phyloP scores from a whole-genome alignment of 169 alveolate genomes.

The Cytauxzoon felis region DNA sequence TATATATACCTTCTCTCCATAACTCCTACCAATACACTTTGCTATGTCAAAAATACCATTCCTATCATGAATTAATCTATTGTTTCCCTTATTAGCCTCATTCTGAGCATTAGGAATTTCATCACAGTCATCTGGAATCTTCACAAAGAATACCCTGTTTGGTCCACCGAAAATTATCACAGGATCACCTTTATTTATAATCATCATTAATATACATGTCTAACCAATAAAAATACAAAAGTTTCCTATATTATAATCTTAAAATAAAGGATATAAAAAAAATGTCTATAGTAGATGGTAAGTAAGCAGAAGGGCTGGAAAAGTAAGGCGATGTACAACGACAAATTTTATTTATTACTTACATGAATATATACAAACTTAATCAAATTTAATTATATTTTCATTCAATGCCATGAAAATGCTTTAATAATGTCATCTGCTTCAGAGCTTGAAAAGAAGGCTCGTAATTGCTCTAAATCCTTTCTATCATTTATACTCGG shows the following conservation, averaged over 20 bases:
- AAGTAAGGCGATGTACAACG: too few species aligned
- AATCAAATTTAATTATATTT: not conserved
- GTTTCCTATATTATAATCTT: not conserved
- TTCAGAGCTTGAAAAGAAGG: slow-evolving; percentile 60
- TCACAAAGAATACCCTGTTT: slow-evolving; percentile 13
- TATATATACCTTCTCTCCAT: slow-evolving; percentile 51
- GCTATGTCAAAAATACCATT: slow-evolving; percentile 55
- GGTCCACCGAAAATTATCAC: slow-evolving; percentile 57
- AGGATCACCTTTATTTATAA: slow-evolving; percentile 41
- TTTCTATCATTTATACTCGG: slow-evolving; percentile 58
- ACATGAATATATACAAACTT: not conserved
- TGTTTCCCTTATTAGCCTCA: slow-evolving; percentile 46
- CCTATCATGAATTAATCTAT: slow-evolving; percentile 47
- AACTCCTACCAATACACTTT: slow-evolving; percentile 27
- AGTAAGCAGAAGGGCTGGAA: too few species aligned
- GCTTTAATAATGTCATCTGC: slow-evolving; percentile 24
- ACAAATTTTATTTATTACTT: not conserved
- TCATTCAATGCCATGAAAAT: not conserved
- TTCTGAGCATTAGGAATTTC: slow-evolving; percentile 30
- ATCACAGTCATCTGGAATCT: slow-evolving; percentile 29
- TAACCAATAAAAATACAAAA: not conserved
- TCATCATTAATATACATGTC: slow-evolving; percentile 12
- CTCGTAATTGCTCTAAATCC: slow-evolving; percentile 57
- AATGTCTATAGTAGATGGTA: not conserved
- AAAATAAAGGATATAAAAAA: not conserved